Base-by-base conservation (phyloP, 352 stramenopile genomes). In the Phytophthora pluvialis region DNA sequence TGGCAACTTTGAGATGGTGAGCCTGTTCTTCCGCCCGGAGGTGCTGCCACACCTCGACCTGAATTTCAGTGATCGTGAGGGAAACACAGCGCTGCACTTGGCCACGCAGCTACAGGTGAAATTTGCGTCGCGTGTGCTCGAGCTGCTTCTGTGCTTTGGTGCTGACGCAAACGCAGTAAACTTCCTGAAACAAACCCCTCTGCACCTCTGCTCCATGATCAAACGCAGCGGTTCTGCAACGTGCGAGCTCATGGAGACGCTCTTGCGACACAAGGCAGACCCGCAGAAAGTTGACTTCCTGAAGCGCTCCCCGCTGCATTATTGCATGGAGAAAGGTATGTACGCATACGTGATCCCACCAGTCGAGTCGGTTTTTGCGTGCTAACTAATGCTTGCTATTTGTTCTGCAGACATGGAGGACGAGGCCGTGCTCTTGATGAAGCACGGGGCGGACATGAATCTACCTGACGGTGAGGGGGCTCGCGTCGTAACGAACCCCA, bases 251-350 rank as follows among this genome's bases (percentile, higher is more conserved):
- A 82, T 90, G 67, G 70, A 84, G 45, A 91, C 80, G 9, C 67
- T 94, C 3, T 45, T 94, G 47, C 74, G 80, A 4, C 76, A 90
- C 57, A 77, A 73, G 4, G 81, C 72, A 6, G 80, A 90, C 29
- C 75, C 81, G 1, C 71, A 76, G 15, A 70, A 81, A 46, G 59
- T 81, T 15, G 84, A 91, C 40, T 80, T 91, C 40, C 40, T 89
- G n/a, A 92, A 90, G 75, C 85, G 85, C 36, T 91, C 83, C 9
- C 77, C 86, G 7, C 47, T 94, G 15, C 83, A 93, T 33, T 91
- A 93, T 49, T 88, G 80, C 33, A 82, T 89, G 48, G 85, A 91
- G 39, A 89, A 88, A 80, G 83, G 85, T 91, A 32, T 35, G 10
- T 25, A 36, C 18, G 25, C 21, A 35, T n/a, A 33, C 58, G 4